These are phyloP conservation scores for Lyophyllum decastes DNA, from an alignment of 768 basidiomycete species.

Conservation along the genomic window DNA sequence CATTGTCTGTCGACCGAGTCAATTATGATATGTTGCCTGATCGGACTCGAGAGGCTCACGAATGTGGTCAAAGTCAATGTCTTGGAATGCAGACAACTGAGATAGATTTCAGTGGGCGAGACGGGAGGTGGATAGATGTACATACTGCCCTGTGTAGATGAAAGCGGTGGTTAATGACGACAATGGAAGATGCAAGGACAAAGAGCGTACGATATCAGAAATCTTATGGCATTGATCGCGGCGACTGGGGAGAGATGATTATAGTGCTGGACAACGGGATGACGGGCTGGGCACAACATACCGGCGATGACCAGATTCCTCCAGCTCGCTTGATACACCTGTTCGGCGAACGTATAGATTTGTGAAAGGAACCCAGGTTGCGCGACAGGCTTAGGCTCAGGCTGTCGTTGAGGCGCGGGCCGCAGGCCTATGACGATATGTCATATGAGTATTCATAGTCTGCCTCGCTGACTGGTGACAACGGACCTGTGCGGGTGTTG, in stretches of 20 bases:
- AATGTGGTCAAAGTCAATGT: conserved; percentile 31
- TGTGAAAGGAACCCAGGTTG: conserved; percentile 15
- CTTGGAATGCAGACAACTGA: conserved; percentile 36
- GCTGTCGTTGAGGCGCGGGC: conserved; percentile 3
- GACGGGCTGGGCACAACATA: conserved; percentile 17
- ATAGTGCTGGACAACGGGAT: not conserved
- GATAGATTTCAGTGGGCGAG: not conserved
- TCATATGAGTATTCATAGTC: not conserved
- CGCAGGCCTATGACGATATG: conserved; percentile 2
- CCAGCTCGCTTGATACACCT: conserved; percentile 42
- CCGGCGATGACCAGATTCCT: conserved; percentile 41
- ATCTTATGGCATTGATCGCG: conserved; percentile 40
- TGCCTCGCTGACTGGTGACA: not conserved
- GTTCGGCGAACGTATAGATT: conserved; percentile 31
- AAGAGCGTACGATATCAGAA: conserved; percentile 34
- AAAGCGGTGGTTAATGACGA: not conserved
- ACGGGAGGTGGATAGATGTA: not conserved
- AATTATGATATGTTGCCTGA: not conserved
- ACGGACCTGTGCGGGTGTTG: conserved; percentile 30
- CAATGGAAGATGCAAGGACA: not conserved
- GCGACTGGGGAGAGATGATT: conserved; percentile 28
- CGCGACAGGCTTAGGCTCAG: not conserved
- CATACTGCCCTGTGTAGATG: conserved; percentile 25
- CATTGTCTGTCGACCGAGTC: not conserved
- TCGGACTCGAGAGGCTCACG: not conserved